Evolutionary conservation across 2,329 filamentous ascomycete genomes (phyloP).

Genomic region (Xylaria polymorpha): DNA sequence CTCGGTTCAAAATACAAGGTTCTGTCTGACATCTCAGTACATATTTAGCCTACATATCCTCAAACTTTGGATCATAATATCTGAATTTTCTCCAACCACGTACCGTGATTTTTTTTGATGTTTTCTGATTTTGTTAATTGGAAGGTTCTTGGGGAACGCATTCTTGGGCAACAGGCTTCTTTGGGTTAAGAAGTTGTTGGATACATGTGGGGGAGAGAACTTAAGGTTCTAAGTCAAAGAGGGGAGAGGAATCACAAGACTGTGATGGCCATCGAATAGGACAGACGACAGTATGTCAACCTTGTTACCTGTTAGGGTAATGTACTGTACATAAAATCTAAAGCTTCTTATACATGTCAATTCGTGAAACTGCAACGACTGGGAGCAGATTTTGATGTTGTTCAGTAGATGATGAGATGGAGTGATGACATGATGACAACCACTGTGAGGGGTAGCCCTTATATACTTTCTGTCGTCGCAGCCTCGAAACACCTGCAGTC

Average conservation of each 20-base stretch:
- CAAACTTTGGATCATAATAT: conserved; percentile 7
- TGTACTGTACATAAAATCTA: conserved; percentile 27
- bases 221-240: neutral
- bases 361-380: neutral
- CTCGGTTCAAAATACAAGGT: neutral
- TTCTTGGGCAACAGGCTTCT: neutral
- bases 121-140: conserved; percentile 10
- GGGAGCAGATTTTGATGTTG: too few species aligned
- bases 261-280: conserved; percentile 3
- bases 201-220: neutral
- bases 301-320: conserved; percentile 16
- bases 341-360: conserved; percentile 7
- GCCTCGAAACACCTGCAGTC: neutral
- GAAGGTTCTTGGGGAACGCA: neutral
- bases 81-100: conserved; percentile 14
- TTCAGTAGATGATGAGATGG: too few species aligned
- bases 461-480: too few species aligned
- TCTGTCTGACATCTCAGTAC: conserved; percentile 8
- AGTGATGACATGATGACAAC: too few species aligned
- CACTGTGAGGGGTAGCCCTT: too few species aligned
- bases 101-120: conserved; percentile 22
- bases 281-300: conserved; percentile 6
- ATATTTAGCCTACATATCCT: conserved; percentile 19
- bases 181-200: neutral
- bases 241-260: neutral